Percentiles rank a stretch among this genome's conserved stretches.
These are phyloP conservation scores for Cucurbita ficifolia DNA, from an alignment of 306 rosid species.

Conservation along the genomic window DNA sequence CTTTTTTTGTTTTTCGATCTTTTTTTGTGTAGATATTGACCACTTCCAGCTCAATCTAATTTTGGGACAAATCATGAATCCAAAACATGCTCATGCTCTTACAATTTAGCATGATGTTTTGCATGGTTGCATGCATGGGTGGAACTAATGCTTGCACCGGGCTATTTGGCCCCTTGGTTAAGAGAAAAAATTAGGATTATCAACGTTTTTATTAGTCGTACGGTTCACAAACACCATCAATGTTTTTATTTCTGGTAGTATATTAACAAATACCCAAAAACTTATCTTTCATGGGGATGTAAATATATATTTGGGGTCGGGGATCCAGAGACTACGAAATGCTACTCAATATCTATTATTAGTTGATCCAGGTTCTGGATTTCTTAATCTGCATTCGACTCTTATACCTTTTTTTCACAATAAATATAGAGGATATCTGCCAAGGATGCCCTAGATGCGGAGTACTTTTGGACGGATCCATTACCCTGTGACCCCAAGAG, in stretches of 20 bases:
- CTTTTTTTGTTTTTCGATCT: background rate
- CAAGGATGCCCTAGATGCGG: slow-evolving; percentile 38
- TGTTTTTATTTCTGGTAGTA: no score
- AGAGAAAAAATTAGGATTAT: background rate
- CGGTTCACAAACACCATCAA: no score
- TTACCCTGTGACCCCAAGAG: slow-evolving; percentile 40
- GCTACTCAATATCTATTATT: background rate
- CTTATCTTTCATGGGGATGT: background rate
- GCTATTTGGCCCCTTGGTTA: background rate
- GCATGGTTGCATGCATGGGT: background rate
- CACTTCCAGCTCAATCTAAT: background rate
- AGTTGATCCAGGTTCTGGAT: background rate
- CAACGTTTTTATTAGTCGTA: no score
- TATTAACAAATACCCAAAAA: no score
- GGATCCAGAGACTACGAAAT: background rate
- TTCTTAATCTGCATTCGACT: background rate
- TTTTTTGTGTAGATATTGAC: background rate
- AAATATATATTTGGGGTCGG: background rate
- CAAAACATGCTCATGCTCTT: background rate
- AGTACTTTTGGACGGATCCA: slow-evolving; percentile 40
- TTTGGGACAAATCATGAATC: background rate
- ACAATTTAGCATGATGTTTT: background rate
- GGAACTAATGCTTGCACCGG: background rate
- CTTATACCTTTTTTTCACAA: background rate
- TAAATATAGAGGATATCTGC: slow-evolving; percentile 29